Evolutionary conservation across 75 land plant genomes (phyloP).

Genomic region (Selaginella moellendorffii): DNA sequence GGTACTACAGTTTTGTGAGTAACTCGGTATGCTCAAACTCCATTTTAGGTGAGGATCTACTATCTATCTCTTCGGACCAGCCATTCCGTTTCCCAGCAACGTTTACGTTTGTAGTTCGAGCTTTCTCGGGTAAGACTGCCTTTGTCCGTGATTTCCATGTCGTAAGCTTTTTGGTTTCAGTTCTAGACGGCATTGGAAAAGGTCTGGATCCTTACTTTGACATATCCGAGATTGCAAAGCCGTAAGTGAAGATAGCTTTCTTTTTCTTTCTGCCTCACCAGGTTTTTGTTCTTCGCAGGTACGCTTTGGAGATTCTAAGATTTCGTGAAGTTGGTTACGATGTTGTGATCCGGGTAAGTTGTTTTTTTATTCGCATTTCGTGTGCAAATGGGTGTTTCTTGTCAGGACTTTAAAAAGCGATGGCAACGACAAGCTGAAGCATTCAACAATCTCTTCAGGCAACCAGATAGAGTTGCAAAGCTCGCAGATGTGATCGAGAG

Average conservation of each 20-base stretch:
- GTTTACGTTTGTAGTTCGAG: constrained; percentile 98
- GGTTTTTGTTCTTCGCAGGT: constrained; percentile 47
- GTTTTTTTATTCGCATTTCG: background rate
- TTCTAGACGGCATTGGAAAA: constrained; percentile 96
- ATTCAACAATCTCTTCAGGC: constrained; percentile 86
- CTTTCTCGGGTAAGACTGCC: constrained; percentile 68
- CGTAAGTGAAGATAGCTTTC: too few relatives aligned
- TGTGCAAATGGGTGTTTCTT: too few relatives aligned
- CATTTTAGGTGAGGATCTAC: constrained; percentile 80
- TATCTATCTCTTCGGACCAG: constrained; percentile 93
- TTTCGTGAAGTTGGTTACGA: constrained; percentile 94
- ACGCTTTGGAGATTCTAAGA: constrained; percentile 81
- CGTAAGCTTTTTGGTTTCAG: too few relatives aligned
- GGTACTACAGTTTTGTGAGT: too few relatives aligned
- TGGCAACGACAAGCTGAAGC: constrained; percentile 85
- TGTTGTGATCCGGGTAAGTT: constrained; percentile 59
- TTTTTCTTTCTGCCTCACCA: too few relatives aligned
- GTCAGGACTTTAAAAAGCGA: constrained; percentile 76
- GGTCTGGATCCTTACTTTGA: constrained; percentile 99
- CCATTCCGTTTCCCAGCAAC: constrained; percentile 99
- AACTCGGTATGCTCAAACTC: too few relatives aligned
- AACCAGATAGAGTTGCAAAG: constrained; percentile 90
- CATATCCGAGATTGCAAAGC: constrained; percentile 98
- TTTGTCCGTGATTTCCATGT: background rate
- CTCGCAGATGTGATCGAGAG: constrained; percentile 68